Evolutionary conservation across 164 flowering plant genomes (phyloP).

Genomic region (Dillenia turbinata): DNA sequence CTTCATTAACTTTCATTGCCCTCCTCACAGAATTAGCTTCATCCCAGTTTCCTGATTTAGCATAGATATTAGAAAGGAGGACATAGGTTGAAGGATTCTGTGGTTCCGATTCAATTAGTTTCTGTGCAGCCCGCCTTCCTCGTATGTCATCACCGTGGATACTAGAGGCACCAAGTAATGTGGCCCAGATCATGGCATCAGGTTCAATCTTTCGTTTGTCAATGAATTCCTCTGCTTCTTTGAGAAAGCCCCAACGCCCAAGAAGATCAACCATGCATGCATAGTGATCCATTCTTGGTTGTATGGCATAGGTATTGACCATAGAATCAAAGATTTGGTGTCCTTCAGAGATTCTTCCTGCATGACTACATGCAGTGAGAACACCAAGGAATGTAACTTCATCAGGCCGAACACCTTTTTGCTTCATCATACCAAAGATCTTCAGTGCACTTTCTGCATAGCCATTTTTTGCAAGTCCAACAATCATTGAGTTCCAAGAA

Average conservation of each 20-base stretch:
- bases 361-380: constrained; percentile 87
- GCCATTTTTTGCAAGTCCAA: constrained; percentile 87
- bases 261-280: constrained; percentile 90
- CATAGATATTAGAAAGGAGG: constrained; percentile 71
- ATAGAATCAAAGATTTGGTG: constrained; percentile 49
- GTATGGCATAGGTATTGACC: constrained; percentile 39
- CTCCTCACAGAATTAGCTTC: constrained; percentile 56
- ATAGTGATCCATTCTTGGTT: constrained; percentile 67
- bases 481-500: constrained; percentile 90
- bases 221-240: constrained; percentile 75
- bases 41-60: constrained; percentile 72
- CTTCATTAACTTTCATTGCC: constrained; percentile 65
- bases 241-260: constrained; percentile 74
- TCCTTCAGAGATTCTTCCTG: constrained; percentile 69
- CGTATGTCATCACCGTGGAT: constrained; percentile 65
- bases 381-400: constrained; percentile 82
- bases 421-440: constrained; percentile 54
- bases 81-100: constrained; percentile 72
- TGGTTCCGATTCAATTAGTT: constrained; percentile 73
- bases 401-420: constrained; percentile 48
- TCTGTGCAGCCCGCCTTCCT: constrained; percentile 61
- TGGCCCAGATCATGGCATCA: constrained; percentile 72
- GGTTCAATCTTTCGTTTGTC: constrained; percentile 38
- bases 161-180: constrained; percentile 74
- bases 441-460: constrained; percentile 60